Percentiles rank a stretch among this genome's conserved stretches.
Evolutionary conservation across 805 yeast species (phyloP).

Genomic region (Metschnikowia kunwiensis): DNA sequence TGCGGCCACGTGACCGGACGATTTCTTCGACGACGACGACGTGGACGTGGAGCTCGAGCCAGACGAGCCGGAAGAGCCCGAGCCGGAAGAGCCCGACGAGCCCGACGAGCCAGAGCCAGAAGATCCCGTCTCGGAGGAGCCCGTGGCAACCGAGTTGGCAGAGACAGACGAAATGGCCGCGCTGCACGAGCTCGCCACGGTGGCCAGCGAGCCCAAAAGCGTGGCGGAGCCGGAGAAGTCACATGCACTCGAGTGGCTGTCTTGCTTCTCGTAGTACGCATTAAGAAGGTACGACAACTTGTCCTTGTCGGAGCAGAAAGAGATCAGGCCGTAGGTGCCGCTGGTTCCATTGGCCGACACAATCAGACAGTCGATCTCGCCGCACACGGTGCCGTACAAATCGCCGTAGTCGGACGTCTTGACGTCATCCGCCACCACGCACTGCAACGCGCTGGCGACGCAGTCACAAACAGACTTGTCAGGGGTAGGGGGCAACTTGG

Average conservation of each 20-base stretch:
- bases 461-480: slow-evolving; percentile 62
- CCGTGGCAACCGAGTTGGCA: slow-evolving; percentile 17
- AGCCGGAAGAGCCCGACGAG: slow-evolving; percentile 18
- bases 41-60: slow-evolving; percentile 21
- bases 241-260: slow-evolving; percentile 16
- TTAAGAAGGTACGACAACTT: slow-evolving; percentile 63
- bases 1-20: slow-evolving; percentile 21
- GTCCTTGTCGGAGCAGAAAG: slow-evolving; percentile 67
- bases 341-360: slow-evolving; percentile 58
- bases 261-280: slow-evolving; percentile 46
- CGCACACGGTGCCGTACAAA: slow-evolving; percentile 59
- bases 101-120: slow-evolving; percentile 22
- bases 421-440: slow-evolving; percentile 60
- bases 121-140: slow-evolving; percentile 9
- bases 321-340: slow-evolving; percentile 70
- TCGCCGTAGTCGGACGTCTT: slow-evolving; percentile 54
- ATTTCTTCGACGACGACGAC: slow-evolving; percentile 19
- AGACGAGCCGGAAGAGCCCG: slow-evolving; percentile 24
- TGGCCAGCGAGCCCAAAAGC: slow-evolving; percentile 27
- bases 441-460: slow-evolving; percentile 49
- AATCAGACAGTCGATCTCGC: slow-evolving; percentile 56
- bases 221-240: slow-evolving; percentile 51
- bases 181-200: slow-evolving; percentile 31
- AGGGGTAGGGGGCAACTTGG: slow-evolving; percentile 79
- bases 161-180: slow-evolving; percentile 21